phyloP scores from a whole-genome alignment of 345 rosid genomes.

The Hypericum perforatum region DNA sequence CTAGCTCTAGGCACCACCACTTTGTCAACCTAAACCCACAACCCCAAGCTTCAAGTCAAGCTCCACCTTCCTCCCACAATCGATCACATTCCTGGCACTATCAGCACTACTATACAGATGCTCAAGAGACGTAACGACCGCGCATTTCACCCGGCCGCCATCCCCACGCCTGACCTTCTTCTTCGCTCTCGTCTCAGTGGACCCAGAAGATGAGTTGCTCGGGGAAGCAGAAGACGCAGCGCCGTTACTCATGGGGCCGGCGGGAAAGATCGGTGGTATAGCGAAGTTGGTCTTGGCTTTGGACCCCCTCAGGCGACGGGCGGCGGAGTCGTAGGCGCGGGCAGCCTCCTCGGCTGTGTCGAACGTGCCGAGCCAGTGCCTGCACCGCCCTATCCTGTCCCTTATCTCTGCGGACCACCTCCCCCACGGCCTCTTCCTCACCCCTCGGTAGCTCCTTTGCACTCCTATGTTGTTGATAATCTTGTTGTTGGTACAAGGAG shows the following conservation, averaged over 20 bases:
- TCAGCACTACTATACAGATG: slow-evolving; percentile 39
- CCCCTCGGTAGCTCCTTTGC: slow-evolving; percentile 68
- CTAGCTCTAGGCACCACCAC: no score
- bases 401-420: slow-evolving; percentile 98
- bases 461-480: neutral
- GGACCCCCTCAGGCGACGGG: slow-evolving; percentile 69
- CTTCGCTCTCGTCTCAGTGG: slow-evolving; percentile 20
- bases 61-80: slow-evolving; percentile 15
- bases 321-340: slow-evolving; percentile 83
- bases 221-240: neutral
- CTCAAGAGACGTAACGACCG: slow-evolving; percentile 61
- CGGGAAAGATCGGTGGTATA: slow-evolving; percentile 36
- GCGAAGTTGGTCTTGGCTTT: slow-evolving; percentile 83
- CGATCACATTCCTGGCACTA: slow-evolving; percentile 1
- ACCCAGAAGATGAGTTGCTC: neutral
- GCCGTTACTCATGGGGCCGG: slow-evolving; percentile 8
- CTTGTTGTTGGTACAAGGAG: no score
- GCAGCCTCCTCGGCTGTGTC: slow-evolving; percentile 98
- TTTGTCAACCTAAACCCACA: neutral
- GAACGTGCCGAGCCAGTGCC: slow-evolving; percentile 96
- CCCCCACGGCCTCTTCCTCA: slow-evolving; percentile 96
- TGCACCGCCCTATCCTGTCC: slow-evolving; percentile 76
- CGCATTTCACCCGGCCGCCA: slow-evolving; percentile 33
- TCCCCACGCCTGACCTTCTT: slow-evolving; percentile 12
- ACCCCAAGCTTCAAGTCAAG: slow-evolving; percentile 45